Evolutionary conservation across 2,329 filamentous ascomycete genomes (phyloP).

Genomic region (Beauveria sp.): DNA sequence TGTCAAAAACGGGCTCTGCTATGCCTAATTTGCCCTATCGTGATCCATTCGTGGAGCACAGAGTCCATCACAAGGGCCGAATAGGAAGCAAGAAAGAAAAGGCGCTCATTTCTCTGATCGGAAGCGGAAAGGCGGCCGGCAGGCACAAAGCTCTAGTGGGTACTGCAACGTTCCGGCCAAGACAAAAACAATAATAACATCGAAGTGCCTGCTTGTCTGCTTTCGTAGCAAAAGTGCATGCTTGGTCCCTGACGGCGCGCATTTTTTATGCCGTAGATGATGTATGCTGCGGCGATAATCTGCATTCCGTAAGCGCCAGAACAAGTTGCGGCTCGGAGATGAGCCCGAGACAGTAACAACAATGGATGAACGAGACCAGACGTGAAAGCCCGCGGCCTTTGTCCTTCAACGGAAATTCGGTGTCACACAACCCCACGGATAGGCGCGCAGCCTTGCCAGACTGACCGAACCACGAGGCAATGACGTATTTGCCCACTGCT

Average conservation of each 20-base stretch:
- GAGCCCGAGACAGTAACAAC: slow-evolving; percentile 9
- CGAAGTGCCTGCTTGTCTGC: background rate
- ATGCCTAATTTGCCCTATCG: background rate
- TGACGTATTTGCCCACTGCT: background rate
- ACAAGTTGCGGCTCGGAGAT: background rate
- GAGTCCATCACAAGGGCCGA: slow-evolving; percentile 6
- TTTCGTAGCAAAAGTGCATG: background rate
- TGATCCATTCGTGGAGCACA: background rate
- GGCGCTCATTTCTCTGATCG: slow-evolving; percentile 2
- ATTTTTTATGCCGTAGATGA: background rate
- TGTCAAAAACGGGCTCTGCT: background rate
- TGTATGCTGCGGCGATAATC: background rate
- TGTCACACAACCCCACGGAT: background rate
- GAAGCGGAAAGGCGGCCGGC: slow-evolving; percentile 7
- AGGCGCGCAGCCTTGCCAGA: background rate
- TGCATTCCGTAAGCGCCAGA: slow-evolving; percentile 6
- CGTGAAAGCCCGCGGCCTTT: background rate
- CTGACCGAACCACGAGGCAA: background rate
- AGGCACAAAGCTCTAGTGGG: background rate
- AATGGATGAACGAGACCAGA: background rate
- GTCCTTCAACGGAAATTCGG: background rate
- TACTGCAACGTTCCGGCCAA: slow-evolving; percentile 2
- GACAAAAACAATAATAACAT: background rate
- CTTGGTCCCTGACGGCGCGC: background rate
- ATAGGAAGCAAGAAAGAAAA: background rate